Evolutionary conservation across 2,329 filamentous ascomycete genomes (phyloP), one percentile per base, ranked within the genome.

Genomic region (Dactylonectria macrodidyma): DNA sequence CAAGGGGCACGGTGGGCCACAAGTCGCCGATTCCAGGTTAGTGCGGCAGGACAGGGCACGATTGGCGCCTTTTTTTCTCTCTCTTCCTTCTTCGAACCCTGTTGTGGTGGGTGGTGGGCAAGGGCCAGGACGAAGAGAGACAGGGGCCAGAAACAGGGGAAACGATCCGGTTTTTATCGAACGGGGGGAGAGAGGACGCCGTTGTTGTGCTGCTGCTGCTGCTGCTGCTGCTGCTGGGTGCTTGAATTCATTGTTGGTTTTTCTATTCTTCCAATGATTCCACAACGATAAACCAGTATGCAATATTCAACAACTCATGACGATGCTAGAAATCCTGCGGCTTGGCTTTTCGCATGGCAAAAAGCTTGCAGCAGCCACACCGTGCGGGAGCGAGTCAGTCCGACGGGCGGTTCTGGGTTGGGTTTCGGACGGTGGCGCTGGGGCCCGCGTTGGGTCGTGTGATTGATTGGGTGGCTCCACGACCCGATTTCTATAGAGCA

Each of bases 401-500:
- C 16, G 33, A 30, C 6, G 38, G 38, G 26, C 26, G 41, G 38
- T 16, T 11, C 56, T 24, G 33, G 41, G 57, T 52, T 61, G 36
- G 36, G 50, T 51, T 51, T 46, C 24, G 41, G 51, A 38, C 48
- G 54, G 59, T 47, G 44, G 46, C n/a, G 59, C 47, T 44, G 47
- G 16, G 11, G 24, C 44, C 41, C 47, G 34, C 33, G 58, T 34
- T 19, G 24, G 50, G 59, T 62, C 59, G 59, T 62, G 50, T 55
- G 59, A 55, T 55, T 61, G 59, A 55, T 62, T 62, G 48, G 55
- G 50, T 55, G 59, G 59, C 48, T 61, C 36, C 46, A 61, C 54
- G 14, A 8, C 50, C 26, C 26, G 26, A 30, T 30, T 30, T 30
- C 26, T 30, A 30, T 2, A 30, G 26, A 4, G 1, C 26, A 4